Percentiles rank a stretch among this genome's conserved stretches.
Evolutionary conservation across 1,139 yeast genomes (phyloP).

Genomic region (Pichia sp.): DNA sequence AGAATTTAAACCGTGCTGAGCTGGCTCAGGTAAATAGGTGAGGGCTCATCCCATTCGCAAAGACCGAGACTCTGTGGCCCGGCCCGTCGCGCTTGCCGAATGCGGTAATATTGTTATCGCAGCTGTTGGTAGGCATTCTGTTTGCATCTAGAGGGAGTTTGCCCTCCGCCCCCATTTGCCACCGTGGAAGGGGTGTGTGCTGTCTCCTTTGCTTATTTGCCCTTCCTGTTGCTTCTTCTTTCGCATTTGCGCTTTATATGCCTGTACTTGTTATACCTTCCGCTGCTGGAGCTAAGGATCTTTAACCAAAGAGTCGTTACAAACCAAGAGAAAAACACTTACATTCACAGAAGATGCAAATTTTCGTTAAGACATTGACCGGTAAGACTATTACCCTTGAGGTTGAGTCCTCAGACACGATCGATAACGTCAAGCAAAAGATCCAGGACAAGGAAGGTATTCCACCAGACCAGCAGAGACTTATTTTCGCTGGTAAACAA

Average conservation of each 20-base stretch:
- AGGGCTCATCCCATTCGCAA: background rate
- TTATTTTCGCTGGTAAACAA: background rate
- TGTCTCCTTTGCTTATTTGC: background rate
- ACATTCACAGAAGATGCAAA: background rate
- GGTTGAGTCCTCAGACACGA: constrained; percentile 1
- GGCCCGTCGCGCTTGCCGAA: background rate
- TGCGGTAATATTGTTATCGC: background rate
- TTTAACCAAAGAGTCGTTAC: background rate
- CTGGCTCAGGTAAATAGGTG: background rate
- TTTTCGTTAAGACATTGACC: constrained; percentile 1
- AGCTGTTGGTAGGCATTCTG: background rate
- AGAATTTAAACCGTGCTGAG: too few species aligned
- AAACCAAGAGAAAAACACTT: background rate
- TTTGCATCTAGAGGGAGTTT: background rate
- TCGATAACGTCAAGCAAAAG: constrained; percentile 1
- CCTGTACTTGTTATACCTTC: too few species aligned
- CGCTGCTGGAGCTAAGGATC: too few species aligned
- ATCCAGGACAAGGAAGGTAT: constrained; percentile 4
- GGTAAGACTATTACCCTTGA: constrained; percentile 1
- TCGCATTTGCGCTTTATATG: too few species aligned
- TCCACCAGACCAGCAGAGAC: constrained; percentile 2
- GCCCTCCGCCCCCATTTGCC: background rate
- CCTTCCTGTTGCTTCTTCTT: background rate
- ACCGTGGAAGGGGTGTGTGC: background rate
- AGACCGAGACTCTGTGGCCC: background rate